Evolutionary conservation across 176 grass and related monocot genomes (phyloP), one percentile per base, ranked within the genome.

Genomic region (Bonia amplexicaulis): DNA sequence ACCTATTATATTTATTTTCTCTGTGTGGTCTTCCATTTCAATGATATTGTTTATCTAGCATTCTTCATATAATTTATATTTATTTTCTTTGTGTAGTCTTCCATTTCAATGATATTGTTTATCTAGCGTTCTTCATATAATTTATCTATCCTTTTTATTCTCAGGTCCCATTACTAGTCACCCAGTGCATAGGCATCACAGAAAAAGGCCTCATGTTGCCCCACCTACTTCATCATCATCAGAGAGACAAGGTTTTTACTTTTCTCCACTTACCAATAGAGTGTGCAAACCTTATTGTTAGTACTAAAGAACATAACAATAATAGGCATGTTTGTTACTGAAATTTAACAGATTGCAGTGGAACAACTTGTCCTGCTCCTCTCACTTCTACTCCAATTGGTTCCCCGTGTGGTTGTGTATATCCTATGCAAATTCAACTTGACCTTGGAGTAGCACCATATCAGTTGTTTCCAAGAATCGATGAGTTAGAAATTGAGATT

Each of bases 391-490:
- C 90, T 27, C 93, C 93, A 88, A 90, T 95, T 2, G 93, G 93
- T 65, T 95, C 93, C n/a, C 93, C 93, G 17, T 95, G 93, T 90
- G 93, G 93, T 15, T 92, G 93, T 71, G 93, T 95, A 72, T 90
- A 92, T 73, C 88, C 90, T 47, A 95, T 95, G 90, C 88, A 92
- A 92, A 89, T 95, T 78, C 83, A 88, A 26, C 72, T 95, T 44
- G 86, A 92, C 69, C 82, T 95, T 84, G 90, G 75, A 20, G 86
- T 95, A 35, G 90, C 90, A 79, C 88, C 93, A 35, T 95, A 84
- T 84, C 82, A 90, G 63, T 47, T 95, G 66, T 95, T 95, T 60
- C 89, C 93, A 57, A 86, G 90, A 78, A 88, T 92, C 12, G 88
- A 80, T 66, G 93, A 95, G 59, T 87, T 95, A 52, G 93, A 95